Evolutionary conservation across 805 yeast genomes (phyloP).

Genomic region (Yarrowia sp.): DNA sequence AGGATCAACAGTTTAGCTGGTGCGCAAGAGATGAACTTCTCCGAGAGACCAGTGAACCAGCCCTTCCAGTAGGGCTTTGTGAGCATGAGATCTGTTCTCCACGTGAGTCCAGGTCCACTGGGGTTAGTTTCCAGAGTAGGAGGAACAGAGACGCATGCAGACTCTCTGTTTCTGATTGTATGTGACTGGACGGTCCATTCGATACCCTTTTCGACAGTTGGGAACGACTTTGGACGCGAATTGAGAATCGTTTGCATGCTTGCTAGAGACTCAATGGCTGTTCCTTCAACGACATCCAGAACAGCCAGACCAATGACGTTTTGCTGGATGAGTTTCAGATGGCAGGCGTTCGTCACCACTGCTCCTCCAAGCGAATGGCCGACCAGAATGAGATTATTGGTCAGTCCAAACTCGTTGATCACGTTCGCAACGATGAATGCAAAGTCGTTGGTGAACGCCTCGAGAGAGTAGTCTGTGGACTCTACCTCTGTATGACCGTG

Average conservation of each 20-base stretch:
- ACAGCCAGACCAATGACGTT: conserved; percentile 66
- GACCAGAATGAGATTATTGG: conserved; percentile 59
- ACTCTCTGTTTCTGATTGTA: conserved; percentile 60
- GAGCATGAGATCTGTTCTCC: conserved; percentile 69
- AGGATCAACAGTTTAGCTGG: conserved; percentile 75
- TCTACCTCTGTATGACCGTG: conserved; percentile 67
- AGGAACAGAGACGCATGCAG: conserved; percentile 84
- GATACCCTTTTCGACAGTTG: conserved; percentile 63
- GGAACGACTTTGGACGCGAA: conserved; percentile 69
- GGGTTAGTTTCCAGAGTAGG: conserved; percentile 55
- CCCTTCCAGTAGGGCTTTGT: conserved; percentile 75
- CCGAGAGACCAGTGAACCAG: conserved; percentile 82
- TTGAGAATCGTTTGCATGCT: conserved; percentile 72
- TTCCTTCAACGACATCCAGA: conserved; percentile 93
- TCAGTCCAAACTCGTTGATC: conserved; percentile 40
- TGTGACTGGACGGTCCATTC: conserved; percentile 78
- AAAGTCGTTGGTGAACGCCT: conserved; percentile 66
- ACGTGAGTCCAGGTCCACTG: conserved; percentile 50
- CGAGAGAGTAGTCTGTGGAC: conserved; percentile 55
- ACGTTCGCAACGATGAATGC: conserved; percentile 54
- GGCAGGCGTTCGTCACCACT: conserved; percentile 64
- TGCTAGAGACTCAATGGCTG: conserved; percentile 73
- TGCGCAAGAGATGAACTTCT: conserved; percentile 56
- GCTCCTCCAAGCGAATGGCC: conserved; percentile 97
- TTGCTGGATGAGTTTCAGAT: conserved; percentile 41